Evolutionary conservation across 768 basidiomycete genomes (phyloP).

Genomic region (Neoboletus brunneissimus): DNA sequence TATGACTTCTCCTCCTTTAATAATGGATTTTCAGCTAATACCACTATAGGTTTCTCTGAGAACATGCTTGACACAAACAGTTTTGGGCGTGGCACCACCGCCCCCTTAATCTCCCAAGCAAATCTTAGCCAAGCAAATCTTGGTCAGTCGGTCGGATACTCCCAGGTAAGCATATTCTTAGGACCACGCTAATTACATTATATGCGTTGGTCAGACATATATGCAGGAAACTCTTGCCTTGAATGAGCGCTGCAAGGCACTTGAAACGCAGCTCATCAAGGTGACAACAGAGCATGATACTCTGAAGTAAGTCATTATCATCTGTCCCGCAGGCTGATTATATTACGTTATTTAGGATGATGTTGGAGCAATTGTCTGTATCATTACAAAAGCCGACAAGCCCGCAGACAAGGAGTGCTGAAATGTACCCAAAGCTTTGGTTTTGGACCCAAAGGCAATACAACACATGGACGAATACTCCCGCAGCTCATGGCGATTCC

Average conservation of each 20-base stretch:
- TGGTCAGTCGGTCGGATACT: too few relatives aligned
- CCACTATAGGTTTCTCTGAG: neutral
- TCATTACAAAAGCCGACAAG: too few relatives aligned
- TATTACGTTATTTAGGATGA: too few relatives aligned
- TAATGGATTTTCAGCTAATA: neutral
- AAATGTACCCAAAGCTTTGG: too few relatives aligned
- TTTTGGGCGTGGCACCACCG: neutral
- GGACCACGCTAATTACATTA: neutral
- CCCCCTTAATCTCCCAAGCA: neutral
- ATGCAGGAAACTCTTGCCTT: too few relatives aligned
- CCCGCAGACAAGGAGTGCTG: too few relatives aligned
- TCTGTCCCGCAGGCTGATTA: too few relatives aligned
- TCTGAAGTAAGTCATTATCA: too few relatives aligned
- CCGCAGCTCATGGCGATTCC: neutral
- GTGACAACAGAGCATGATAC: neutral
- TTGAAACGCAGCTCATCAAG: neutral
- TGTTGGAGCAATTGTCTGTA: too few relatives aligned
- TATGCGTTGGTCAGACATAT: neutral
- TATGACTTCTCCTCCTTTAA: neutral
- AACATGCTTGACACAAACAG: neutral
- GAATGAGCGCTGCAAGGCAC: too few relatives aligned
- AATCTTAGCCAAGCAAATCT: too few relatives aligned
- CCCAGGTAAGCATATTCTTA: too few relatives aligned
- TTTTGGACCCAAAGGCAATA: conserved; percentile 1
- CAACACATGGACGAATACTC: neutral